Evolutionary conservation across 1,284 basidiomycete species (phyloP), one percentile per base, ranked within the genome.

Genomic region (Ceratobasidium sp.): DNA sequence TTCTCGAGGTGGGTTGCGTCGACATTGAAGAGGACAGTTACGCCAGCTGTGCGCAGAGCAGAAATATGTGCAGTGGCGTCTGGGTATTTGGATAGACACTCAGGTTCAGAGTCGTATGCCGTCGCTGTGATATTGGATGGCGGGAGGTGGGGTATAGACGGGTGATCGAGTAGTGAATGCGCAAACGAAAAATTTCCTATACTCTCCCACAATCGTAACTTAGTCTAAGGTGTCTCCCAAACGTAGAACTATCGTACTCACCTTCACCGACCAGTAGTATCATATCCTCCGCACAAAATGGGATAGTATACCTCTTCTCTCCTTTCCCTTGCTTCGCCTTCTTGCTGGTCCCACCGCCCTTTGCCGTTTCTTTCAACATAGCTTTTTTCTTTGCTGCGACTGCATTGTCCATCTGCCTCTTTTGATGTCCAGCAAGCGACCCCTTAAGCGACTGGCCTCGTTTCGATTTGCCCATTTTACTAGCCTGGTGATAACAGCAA

Each of bases 261-360:
- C 85, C 95, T 86, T 99, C 97, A n/a, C 97, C 97, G 67, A 99
- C 87, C 50, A 98, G 89, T 17, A 99, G 89, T 64, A 99, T 93
- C 57, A 87, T 91, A 83, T 98, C 95, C 40, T 91, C 91, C 0
- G 88, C 82, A 3, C 84, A 85, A 85, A 97, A 96, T 0, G 96
- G 96, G n/a, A 94, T 83, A 3, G 46, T 78, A 48, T 26, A 71
- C 59, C 48, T 71, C 12, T 62, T 62, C 67, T 70, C 56, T 23
- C 44, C 17, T n/a, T 10, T 48, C 20, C 15, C 66, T 48, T 20
- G 3, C 15, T 15, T 48, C 15, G 20, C 68, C 23, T 62, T 64
- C 50, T 70, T 61, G 20, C 10, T 62, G 9, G 10, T 28, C 26
- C 40, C 40, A 64, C 26, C 44, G 20, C 23, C 57, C 56, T 71